Evolutionary conservation across 306 rosid species (phyloP), one percentile per base, ranked within the genome.

Genomic region (Mimosa bimucronata): DNA sequence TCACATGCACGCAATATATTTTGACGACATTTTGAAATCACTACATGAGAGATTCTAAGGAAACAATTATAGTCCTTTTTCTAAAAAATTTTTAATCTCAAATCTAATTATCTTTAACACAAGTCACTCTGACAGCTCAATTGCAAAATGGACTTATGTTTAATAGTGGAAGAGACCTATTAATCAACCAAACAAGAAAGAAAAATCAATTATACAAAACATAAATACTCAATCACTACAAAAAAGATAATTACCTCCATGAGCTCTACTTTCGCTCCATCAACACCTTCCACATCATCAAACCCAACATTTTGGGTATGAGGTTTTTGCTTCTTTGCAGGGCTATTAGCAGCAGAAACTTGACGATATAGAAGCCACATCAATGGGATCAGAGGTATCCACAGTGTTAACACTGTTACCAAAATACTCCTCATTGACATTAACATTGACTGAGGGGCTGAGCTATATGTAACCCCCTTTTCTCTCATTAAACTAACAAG

Each of bases 311-410:
- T 81, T 80, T 88, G 96, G 53, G 84, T 81, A 62, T 90, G 81
- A 4, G 91, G 92, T 77, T 75, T 83, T 77, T 81, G 91, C 93
- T 91, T 95, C 88, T 64, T 93, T 23, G 96, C 98, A 19, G 98
- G 92, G 88, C 94, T 95, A 86, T 87, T 91, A 44, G 94, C 91
- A 29, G 94, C 92, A 82, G 97, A 91, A 77, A 95, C 96, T 82
- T 95, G 98, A 66, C 96, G 98, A 75, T 93, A 87, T 23, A 95
- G 88, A 82, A 95, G 91, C 98, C 98, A 95, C 98, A 95, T 95
- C 86, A 95, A 81, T 30, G 98, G 98, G 75, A 89, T 86, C 76
- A 95, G 86, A 73, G 98, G 98, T 85, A 95, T 90, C 98, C 98
- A 95, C 23, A 95, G 82, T 60, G 97, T 84, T 71, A 95, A 58